These are phyloP conservation scores for Termitomyces sp. DNA, from an alignment of 768 basidiomycete genomes.

Conservation along the genomic window DNA sequence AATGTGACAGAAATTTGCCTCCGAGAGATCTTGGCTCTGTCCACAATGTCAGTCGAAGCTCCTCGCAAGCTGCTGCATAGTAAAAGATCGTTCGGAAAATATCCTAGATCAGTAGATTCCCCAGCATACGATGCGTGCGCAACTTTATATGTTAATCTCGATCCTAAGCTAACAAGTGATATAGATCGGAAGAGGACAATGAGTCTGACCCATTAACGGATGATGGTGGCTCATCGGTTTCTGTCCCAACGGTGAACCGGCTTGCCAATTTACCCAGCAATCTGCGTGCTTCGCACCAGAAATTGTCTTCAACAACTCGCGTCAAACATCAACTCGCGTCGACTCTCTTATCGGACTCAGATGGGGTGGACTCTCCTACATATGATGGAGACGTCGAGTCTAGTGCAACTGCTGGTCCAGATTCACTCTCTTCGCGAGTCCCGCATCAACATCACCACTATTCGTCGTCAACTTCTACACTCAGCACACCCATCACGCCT, in stretches of 20 bases:
- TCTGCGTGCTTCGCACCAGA: conserved; percentile 25
- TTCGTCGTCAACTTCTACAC: conserved; percentile 48
- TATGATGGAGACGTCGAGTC: conserved; percentile 90
- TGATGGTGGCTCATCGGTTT: conserved; percentile 53
- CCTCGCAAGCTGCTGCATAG: conserved; percentile 38
- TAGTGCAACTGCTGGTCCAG: conserved; percentile 55
- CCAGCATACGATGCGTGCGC: conserved; percentile 70
- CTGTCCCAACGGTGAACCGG: conserved; percentile 30
- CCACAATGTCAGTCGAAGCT: conserved; percentile 20
- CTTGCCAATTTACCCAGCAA: conserved; percentile 18
- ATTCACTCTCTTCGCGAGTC: conserved; percentile 27
- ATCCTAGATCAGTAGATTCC: conserved; percentile 56
- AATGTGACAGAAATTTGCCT: conserved; percentile 14
- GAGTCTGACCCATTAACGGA: conserved; percentile 65
- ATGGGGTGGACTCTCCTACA: conserved; percentile 78
- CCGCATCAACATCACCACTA: conserved; percentile 29
- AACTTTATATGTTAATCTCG: not conserved
- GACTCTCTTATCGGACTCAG: conserved; percentile 58
- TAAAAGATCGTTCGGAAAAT: conserved; percentile 69
- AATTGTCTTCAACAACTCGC: conserved; percentile 20
- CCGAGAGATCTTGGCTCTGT: not conserved
- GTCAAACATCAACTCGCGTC: conserved; percentile 50
- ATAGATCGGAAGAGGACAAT: conserved; percentile 83
- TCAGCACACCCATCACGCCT: conserved; percentile 36
- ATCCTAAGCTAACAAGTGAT: not conserved